Evolutionary conservation across 169 alveolate species (phyloP).

Genomic region (Eimeria sp.): DNA sequence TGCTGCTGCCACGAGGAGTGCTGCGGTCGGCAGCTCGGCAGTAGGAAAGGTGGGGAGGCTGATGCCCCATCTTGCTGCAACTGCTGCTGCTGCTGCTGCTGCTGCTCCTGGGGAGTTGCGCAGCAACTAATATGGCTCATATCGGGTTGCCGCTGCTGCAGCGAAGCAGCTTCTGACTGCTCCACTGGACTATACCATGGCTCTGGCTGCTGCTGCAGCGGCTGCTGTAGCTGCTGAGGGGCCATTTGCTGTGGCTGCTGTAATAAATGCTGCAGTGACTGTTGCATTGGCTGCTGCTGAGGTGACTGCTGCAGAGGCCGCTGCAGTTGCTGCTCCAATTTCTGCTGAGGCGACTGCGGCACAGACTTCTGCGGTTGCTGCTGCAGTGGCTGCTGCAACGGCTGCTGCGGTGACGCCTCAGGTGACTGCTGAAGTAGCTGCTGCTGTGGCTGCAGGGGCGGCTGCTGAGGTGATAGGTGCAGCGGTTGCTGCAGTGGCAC

Average conservation of each 20-base stretch:
- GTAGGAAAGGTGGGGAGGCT: slow-evolving; percentile 12
- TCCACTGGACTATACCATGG: slow-evolving; percentile 7
- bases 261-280: neutral
- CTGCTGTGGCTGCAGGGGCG: neutral
- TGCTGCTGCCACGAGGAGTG: slow-evolving; percentile 5
- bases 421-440: neutral
- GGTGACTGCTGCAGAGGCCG: neutral
- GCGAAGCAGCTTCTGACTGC: neutral
- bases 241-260: neutral
- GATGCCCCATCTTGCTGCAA: neutral
- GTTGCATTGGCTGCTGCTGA: neutral
- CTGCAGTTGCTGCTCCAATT: neutral
- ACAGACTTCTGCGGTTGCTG: neutral
- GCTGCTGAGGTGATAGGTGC: neutral
- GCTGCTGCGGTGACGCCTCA: neutral
- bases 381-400: neutral
- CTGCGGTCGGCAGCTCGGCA: slow-evolving; percentile 19
- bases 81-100: neutral
- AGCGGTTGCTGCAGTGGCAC: neutral
- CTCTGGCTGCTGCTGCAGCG: slow-evolving; percentile 17
- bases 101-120: neutral
- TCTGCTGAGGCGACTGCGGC: neutral
- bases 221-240: neutral
- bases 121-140: neutral
- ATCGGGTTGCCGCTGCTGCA: neutral